Evolutionary conservation across 306 rosid species (phyloP).

Genomic region (Echinosophora koreensis): DNA sequence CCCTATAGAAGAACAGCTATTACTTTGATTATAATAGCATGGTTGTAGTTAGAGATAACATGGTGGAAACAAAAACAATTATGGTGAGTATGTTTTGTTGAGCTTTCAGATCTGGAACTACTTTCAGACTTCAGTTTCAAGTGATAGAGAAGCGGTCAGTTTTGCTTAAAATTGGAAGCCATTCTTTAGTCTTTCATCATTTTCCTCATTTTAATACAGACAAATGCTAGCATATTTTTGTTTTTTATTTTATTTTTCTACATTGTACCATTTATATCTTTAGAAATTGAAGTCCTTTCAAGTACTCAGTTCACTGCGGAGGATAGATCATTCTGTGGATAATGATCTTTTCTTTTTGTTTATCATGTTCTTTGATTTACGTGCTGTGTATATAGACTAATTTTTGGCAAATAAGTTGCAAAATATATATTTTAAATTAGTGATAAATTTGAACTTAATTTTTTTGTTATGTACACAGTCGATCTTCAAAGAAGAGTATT

Average conservation of each 20-base stretch:
- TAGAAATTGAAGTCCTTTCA: conserved; percentile 6
- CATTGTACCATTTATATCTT: conserved; percentile 12
- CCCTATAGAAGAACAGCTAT: background rate
- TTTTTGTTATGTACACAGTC: background rate
- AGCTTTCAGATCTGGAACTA: conserved; percentile 32
- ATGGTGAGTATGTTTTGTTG: conserved; percentile 21
- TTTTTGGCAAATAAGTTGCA: conserved; percentile 24
- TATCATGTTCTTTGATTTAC: conserved; percentile 35
- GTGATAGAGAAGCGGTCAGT: conserved; percentile 24
- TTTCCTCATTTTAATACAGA: conserved; percentile 36
- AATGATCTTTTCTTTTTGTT: background rate
- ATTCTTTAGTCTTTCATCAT: background rate
- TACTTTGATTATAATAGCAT: conserved; percentile 9
- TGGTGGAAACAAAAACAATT: conserved; percentile 40
- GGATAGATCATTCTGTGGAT: conserved; percentile 43
- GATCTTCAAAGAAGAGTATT: background rate
- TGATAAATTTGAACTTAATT: conserved; percentile 11
- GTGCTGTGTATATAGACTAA: conserved; percentile 39
- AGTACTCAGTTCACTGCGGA: conserved; percentile 28
- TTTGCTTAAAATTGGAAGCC: conserved; percentile 21
- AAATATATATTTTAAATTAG: conserved; percentile 2
- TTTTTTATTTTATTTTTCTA: conserved; percentile 27
- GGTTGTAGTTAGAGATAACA: conserved; percentile 35
- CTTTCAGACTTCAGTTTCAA: background rate
- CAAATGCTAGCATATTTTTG: conserved; percentile 36